Base-by-base conservation (phyloP, 805 yeast genomes). In the Yamadazyma scolyti region DNA sequence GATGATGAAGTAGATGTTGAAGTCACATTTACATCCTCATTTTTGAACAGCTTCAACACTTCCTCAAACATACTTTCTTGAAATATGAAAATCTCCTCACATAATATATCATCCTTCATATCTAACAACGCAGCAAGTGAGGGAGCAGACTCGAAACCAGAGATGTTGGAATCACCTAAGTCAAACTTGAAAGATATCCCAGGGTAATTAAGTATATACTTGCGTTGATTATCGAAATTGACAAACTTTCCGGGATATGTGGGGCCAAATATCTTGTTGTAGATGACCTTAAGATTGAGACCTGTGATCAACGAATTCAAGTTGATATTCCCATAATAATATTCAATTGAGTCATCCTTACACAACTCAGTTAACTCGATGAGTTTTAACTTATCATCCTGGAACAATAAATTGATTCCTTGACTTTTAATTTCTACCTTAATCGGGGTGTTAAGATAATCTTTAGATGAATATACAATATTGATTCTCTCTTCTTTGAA, bases 251-350 rank as follows among this genome's bases (percentile, higher is more conserved):
- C 83, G 2, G 80, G 78, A 37, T 71, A 75, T 0, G 83, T 77
- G 2, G 82, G 82, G 0, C 84, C 84, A 46, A 77, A 73, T 2
- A 68, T 58, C 45, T 67, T 71, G 43, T 76, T 75, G 49, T 77
- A 77, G 3, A 77, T 59, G 11, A 58, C 52, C 27, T 66, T 68
- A 40, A 75, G 57, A 1, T 23, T 14, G 5, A 36, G 5, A 6
- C 56, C 28, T 9, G 28, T 23, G 8, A 35, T 41, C 8, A 56
- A 49, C 16, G 54, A 58, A 32, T 58, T 59, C 29, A 65, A 40
- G 26, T 42, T 43, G 22, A 48, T 43, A 9, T 58, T 60, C 37
- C 64, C 62, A 39, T 63, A 65, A n/a, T n/a, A n/a, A n/a, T n/a
- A n/a, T n/a, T n/a, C n/a, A n/a, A n/a, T n/a, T n/a, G n/a, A n/a